Evolutionary conservation across 768 basidiomycete genomes (phyloP), one percentile per base, ranked within the genome.

Genomic region (Coprinopsis strossmayeri): DNA sequence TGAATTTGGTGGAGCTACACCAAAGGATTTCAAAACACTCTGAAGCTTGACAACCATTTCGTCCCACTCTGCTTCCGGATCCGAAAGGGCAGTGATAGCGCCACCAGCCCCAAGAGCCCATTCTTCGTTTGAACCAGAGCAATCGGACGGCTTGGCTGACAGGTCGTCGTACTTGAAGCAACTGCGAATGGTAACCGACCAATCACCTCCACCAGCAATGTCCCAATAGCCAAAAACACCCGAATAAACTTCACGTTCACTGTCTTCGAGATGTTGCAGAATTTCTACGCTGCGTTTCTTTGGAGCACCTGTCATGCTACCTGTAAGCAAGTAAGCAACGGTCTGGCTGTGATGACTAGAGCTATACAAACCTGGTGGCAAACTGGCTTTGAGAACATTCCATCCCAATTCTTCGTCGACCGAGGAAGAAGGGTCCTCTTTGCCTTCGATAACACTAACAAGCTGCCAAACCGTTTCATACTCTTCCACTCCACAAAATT

Each of bases 291-390:
- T 91, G 26, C 94, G 83, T 58, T 95, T 86, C 69, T 97, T 98
- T 0, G 94, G 94, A 0, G 94, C 94, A 28, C 94, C 94, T 1
- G 94, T 97, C 94, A 98, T 98, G 51, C 91, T 93, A 1, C 92
- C 91, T 93, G 52, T 37, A 39, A 46, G 30, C 11, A 26, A 17
- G 48, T 10, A 18, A 35, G 13, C 21, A 44, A 17, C n/a, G 15
- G 25, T 21, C 2, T 15, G 23, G 4, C 21, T 13, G 38, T 20
- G 4, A 45, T 24, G 9, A 17, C 7, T 17, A 15, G 15, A 27
- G n/a, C 34, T 34, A 34, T 56, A 42, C 69, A 55, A 45, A 87
- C 93, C 93, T 47, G 94, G 92, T 13, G 94, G 94, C 46, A 96
- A 74, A 66, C 90, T 86, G 41, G 74, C 70, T 52, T 73, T 76